Evolutionary conservation across 164 flowering plant genomes (phyloP), one percentile per base, ranked within the genome.

Genomic region (Stephania cephalantha): DNA sequence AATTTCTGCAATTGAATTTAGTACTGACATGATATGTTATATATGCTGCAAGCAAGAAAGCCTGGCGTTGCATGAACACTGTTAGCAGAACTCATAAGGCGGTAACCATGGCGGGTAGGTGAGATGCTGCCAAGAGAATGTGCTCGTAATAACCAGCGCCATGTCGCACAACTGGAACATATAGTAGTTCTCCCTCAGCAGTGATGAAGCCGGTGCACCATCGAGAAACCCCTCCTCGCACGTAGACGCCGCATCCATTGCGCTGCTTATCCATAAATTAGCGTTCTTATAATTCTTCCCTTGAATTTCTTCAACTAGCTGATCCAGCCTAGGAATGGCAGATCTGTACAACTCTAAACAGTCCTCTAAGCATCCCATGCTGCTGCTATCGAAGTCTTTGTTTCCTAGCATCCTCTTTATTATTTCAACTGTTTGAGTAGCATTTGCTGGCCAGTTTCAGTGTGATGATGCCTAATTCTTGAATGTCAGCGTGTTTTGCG

Each of bases 391-490:
- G 1, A 1, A 52, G 11, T 35, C 68, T 13, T n/a, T 22, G 35
- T 3, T 31, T 31, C 35, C 42, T 42, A 76, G 5, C 70, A 84
- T 25, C 42, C 73, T 65, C 25, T 72, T 3, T 29, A 88, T 79
- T 73, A 5, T 74, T 9, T 77, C 71, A 48, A 76, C 13, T 1
- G 84, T 80, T 75, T 17, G 29, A 29, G 84, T 85, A 8, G 86
- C 82, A n/a, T 86, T 84, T 4, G 71, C 81, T 64, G 11, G 87
- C 88, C 9, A 86, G 73, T 71, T 85, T 80, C 82, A 84, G 42
- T 2, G 86, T 77, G 29, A 88, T 63, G 45, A 85, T 18, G 0
- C 79, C 88, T 25, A 88, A 77, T 2, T 80, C 87, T 45, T 75
- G 79, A 17, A 84, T 81, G 52, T 83, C 77, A 1, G 88, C 69